These are phyloP conservation scores for Hericium coralloides DNA, from an alignment of 768 basidiomycete species.

Conservation along the genomic window DNA sequence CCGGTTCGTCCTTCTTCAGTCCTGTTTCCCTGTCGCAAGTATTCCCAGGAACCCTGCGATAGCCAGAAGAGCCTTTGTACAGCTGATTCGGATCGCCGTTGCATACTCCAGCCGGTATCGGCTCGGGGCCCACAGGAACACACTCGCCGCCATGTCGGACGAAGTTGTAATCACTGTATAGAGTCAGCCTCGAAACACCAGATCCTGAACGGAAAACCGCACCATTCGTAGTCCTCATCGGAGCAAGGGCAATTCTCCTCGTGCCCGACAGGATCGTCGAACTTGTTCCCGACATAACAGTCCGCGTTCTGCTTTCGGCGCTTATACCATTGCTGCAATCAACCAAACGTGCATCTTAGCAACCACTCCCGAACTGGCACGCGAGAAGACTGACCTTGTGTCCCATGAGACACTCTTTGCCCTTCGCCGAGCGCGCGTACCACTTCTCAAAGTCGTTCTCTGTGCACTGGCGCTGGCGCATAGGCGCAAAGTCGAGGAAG, in stretches of 20 bases:
- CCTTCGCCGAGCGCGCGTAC: constrained; percentile 64
- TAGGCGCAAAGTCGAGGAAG: constrained; percentile 74
- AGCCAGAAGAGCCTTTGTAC: constrained; percentile 88
- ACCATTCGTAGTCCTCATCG: constrained; percentile 95
- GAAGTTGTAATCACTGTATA: constrained; percentile 79
- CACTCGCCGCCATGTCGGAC: constrained; percentile 68
- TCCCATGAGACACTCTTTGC: constrained; percentile 84
- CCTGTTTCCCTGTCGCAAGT: constrained; percentile 61
- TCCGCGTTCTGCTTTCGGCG: constrained; percentile 75
- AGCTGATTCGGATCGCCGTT: constrained; percentile 38
- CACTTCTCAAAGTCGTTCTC: constrained; percentile 76
- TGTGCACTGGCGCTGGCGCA: constrained; percentile 59
- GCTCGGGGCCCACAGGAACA: constrained; percentile 81
- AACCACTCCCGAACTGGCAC: not conserved
- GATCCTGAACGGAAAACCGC: not conserved
- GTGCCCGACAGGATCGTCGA: constrained; percentile 72
- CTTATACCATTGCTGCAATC: constrained; percentile 80
- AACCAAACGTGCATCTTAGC: not conserved
- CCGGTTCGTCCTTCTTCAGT: constrained; percentile 53
- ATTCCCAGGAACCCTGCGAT: constrained; percentile 86
- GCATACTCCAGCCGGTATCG: constrained; percentile 72
- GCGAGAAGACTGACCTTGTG: constrained; percentile 55
- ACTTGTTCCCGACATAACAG: constrained; percentile 90
- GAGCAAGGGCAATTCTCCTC: constrained; percentile 79
- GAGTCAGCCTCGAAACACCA: not conserved